Base-by-base conservation (phyloP, 352 stramenopile species). In the Phytophthora sansomeana region DNA sequence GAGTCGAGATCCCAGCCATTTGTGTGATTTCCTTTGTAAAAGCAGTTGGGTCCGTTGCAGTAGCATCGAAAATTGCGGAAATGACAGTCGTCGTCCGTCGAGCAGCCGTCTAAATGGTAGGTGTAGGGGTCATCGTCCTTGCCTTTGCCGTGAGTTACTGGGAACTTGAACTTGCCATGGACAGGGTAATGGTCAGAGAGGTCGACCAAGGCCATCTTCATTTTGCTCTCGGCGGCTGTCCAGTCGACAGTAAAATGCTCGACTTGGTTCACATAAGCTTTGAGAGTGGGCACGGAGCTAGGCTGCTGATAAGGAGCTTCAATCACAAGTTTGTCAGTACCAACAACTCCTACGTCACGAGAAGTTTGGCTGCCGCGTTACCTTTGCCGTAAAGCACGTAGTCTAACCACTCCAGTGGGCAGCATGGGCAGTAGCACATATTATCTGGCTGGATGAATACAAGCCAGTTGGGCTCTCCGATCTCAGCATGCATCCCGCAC, bases 141-240 rank as follows among this genome's bases (percentile, higher is more conserved):
- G 8, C 69, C 69, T 32, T 77, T 65, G 1, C 72, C 75, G 16
- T 29, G 65, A 28, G 80, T 80, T 14, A 92, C 72, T 1, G 74
- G 68, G 41, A 93, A 95, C 41, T 83, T 73, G 35, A 93, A 92
- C 50, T 81, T 80, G 10, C 76, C 81, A 5, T 86, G 70, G 38
- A 95, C 87, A 0, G 87, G 87, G 48, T 90, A 95, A 58, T 95
- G 87, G 47, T 95, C 87, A 6, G 85, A 93, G 9, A 93, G 47
- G 39, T 95, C 87, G 4, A 90, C 59, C 11, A 93, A 49, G 6
- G 77, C 55, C 54, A 95, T 87, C 50, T 79, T 78, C 56, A 67
- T 74, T 51, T 78, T 78, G 53, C 72, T 82, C 66, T 89, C 58
- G 3, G 80, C 61, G 0, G 69, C 77, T 11, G 80, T 90, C 87